phyloP scores from a whole-genome alignment of 225 moss, liverwort and hornwort genomes.

The Sphagnum contortum region DNA sequence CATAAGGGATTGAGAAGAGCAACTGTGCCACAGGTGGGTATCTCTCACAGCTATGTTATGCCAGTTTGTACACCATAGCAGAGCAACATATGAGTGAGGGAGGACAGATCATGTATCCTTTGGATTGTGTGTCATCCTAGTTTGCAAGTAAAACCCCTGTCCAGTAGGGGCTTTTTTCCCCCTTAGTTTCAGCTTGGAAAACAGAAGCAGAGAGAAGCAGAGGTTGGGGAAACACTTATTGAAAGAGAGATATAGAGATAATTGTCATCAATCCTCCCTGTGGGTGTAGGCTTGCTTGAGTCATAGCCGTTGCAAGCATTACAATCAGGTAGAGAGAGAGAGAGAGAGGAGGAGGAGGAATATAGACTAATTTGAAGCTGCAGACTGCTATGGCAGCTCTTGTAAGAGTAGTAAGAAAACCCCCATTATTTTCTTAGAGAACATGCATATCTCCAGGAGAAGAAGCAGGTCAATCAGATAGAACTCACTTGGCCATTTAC shows the following conservation, averaged over 20 bases:
- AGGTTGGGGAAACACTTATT: not conserved
- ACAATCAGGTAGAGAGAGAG: not conserved
- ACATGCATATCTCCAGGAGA: no score
- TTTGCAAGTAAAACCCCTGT: not conserved
- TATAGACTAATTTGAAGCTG: slow-evolving; percentile 1
- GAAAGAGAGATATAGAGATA: not conserved
- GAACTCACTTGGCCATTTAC: no score
- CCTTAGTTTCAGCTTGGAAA: not conserved
- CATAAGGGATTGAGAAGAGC: slow-evolving; percentile 8
- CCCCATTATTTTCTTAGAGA: no score
- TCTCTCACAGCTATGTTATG: slow-evolving; percentile 3
- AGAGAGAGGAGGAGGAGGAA: slow-evolving; percentile 1
- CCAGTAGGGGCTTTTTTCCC: not conserved
- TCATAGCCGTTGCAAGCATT: not conserved
- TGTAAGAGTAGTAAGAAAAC: slow-evolving; percentile 11
- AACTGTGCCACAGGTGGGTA: not conserved
- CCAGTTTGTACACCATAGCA: not conserved
- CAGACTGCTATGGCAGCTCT: slow-evolving; percentile 1
- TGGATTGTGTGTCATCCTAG: not conserved
- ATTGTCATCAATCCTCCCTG: not conserved
- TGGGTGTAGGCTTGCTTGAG: slow-evolving; percentile 4
- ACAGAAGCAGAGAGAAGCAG: slow-evolving; percentile 1
- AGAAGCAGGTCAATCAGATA: no score
- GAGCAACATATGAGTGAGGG: slow-evolving; percentile 8
- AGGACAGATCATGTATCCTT: slow-evolving; percentile 6